Conservation (phyloP, 345 rosid genomes). For the Eucalyptus sp. region DNA sequence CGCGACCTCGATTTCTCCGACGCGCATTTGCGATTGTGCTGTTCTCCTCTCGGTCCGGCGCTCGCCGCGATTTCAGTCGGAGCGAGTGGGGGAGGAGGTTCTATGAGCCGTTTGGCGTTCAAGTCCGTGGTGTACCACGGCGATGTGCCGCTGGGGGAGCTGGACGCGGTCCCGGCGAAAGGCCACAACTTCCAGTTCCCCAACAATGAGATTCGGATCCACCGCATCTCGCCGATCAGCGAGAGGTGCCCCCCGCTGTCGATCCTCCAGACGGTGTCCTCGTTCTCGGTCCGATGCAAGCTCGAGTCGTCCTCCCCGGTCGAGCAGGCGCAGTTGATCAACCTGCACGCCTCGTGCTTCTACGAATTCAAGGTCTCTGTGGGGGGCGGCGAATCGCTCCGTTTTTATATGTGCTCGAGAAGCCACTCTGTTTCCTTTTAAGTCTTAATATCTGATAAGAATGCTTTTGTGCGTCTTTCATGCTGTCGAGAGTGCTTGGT, state of each 20-base stretch:
- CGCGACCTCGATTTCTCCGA: background rate
- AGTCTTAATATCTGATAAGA: background rate
- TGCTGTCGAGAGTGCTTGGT: background rate
- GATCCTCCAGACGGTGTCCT: constrained; percentile 73
- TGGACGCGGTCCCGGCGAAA: constrained; percentile 44
- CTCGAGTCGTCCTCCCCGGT: constrained; percentile 62
- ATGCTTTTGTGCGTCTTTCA: background rate
- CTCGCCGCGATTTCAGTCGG: background rate
- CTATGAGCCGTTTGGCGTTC: constrained; percentile 76
- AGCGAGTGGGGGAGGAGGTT: background rate
- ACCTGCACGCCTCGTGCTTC: constrained; percentile 86
- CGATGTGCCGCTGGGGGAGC: constrained; percentile 68
- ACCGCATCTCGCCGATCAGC: constrained; percentile 50
- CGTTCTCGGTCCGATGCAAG: constrained; percentile 81
- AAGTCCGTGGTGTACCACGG: constrained; percentile 80
- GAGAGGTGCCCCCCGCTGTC: constrained; percentile 95
- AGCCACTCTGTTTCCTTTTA: background rate
- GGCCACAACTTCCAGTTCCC: constrained; percentile 67
- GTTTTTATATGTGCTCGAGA: background rate
- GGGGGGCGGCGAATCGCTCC: constrained; percentile 27
- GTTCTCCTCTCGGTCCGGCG: background rate
- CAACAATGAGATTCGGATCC: constrained; percentile 86
- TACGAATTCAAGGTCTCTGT: constrained; percentile 59
- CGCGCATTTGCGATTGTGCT: background rate
- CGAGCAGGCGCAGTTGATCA: constrained; percentile 56